These are phyloP conservation scores for Cucurbita pepo DNA, from an alignment of 306 rosid species.

Conservation along the genomic window DNA sequence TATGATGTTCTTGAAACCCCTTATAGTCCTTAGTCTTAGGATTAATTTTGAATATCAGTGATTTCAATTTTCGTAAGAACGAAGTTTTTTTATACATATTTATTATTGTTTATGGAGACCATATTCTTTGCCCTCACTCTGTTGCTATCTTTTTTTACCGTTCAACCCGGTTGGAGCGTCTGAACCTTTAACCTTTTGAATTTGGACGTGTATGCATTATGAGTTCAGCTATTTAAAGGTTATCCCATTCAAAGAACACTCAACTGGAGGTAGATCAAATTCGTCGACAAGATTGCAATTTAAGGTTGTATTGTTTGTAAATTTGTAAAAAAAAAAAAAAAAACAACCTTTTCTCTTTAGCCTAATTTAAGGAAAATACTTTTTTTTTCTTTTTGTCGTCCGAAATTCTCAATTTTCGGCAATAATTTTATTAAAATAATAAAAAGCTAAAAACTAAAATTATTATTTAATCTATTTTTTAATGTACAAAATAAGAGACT, in stretches of 20 bases:
- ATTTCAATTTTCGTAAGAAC: no score
- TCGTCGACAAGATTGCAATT: background rate
- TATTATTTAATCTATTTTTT: background rate
- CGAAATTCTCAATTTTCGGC: no score
- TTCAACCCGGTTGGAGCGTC: no score
- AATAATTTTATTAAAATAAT: background rate
- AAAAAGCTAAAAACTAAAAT: background rate
- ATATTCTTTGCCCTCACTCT: background rate
- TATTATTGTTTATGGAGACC: background rate
- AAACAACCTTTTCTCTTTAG: background rate
- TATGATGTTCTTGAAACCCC: background rate
- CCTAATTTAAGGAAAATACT: background rate
- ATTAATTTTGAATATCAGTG: no score
- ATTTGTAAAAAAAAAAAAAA: background rate
- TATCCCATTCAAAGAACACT: no score
- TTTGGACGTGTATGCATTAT: no score
- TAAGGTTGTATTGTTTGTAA: background rate
- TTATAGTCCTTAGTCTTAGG: background rate
- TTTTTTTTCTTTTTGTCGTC: background rate
- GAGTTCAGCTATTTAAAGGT: no score
- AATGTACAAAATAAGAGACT: background rate
- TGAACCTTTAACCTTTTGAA: no score
- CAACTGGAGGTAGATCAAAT: background rate
- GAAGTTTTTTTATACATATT: no score
- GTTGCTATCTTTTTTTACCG: no score